Percentiles rank a stretch among this genome's conserved stretches.
phyloP scores from a whole-genome alignment of 2,329 filamentous ascomycete species.

The Hypoxylon sp. region DNA sequence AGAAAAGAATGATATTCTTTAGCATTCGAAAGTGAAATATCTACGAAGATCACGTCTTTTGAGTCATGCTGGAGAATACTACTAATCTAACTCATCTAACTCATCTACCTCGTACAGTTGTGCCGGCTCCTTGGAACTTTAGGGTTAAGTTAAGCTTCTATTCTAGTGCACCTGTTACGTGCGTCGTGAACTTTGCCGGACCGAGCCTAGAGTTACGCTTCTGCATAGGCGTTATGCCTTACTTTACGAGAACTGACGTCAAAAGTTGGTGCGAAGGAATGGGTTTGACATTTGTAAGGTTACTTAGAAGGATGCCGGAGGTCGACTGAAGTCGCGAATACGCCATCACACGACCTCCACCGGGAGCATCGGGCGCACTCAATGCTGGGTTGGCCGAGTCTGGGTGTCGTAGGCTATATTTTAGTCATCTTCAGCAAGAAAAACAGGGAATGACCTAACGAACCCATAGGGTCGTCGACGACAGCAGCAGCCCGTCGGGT shows the following conservation, averaged over 20 bases:
- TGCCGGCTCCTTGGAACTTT: slow-evolving; percentile 14
- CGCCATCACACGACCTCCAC: slow-evolving; percentile 14
- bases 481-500: slow-evolving; percentile 23
- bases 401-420: slow-evolving; percentile 20
- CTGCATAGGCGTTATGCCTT: not conserved
- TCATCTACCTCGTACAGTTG: slow-evolving; percentile 16
- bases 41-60: not conserved
- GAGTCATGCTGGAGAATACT: not conserved
- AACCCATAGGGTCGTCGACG: slow-evolving; percentile 23
- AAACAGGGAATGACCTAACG: slow-evolving; percentile 24
- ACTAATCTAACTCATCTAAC: too few relatives aligned
- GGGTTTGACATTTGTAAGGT: not conserved
- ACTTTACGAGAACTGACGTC: slow-evolving; percentile 3
- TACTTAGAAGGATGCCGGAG: slow-evolving; percentile 5
- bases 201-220: slow-evolving; percentile 28
- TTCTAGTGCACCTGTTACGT: slow-evolving; percentile 20
- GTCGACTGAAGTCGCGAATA: slow-evolving; percentile 8
- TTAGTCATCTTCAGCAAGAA: slow-evolving; percentile 19
- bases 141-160: slow-evolving; percentile 34
- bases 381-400: slow-evolving; percentile 10
- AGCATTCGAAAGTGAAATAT: not conserved
- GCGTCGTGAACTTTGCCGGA: slow-evolving; percentile 17
- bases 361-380: slow-evolving; percentile 22
- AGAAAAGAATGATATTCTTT: not conserved
- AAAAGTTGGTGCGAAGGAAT: not conserved